Evolutionary conservation across 768 basidiomycete genomes (phyloP).

Genomic region (Lactarius sanguifluus): DNA sequence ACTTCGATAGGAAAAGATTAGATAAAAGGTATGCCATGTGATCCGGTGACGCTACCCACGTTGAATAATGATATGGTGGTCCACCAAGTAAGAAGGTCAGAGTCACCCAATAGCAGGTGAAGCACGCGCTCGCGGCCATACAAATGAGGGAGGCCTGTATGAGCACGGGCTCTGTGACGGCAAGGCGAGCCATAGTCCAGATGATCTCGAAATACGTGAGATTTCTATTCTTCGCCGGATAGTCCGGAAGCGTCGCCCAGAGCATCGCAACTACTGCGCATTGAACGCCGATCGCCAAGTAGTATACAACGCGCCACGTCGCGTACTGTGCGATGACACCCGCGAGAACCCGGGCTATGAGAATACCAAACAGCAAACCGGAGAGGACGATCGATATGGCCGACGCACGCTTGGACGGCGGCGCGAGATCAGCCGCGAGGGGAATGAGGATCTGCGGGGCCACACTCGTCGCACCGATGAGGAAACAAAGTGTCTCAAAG

Average conservation of each 20-base stretch:
- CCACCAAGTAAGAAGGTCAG: slow-evolving; percentile 81
- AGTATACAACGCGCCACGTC: slow-evolving; percentile 44
- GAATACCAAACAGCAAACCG: slow-evolving; percentile 67
- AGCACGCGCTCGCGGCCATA: slow-evolving; percentile 58
- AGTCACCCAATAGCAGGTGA: slow-evolving; percentile 49
- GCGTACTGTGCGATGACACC: slow-evolving; percentile 45
- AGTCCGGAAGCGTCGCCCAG: slow-evolving; percentile 25
- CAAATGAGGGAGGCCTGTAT: slow-evolving; percentile 67
- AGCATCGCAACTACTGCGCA: slow-evolving; percentile 13
- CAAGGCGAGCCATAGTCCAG: slow-evolving; percentile 73
- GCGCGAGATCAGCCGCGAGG: slow-evolving; percentile 78
- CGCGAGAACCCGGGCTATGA: slow-evolving; percentile 63
- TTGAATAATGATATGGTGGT: slow-evolving; percentile 72
- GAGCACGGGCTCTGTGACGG: slow-evolving; percentile 74
- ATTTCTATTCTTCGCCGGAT: slow-evolving; percentile 23
- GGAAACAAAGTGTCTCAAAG: slow-evolving; percentile 67
- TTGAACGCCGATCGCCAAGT: slow-evolving; percentile 41
- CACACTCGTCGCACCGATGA: slow-evolving; percentile 71
- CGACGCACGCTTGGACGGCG: slow-evolving; percentile 66
- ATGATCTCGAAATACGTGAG: slow-evolving; percentile 49
- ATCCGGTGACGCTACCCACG: slow-evolving; percentile 41
- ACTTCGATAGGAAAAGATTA: slow-evolving; percentile 20
- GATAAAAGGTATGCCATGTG: no score
- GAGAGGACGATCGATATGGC: slow-evolving; percentile 73
- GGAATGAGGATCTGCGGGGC: slow-evolving; percentile 76